Evolutionary conservation across 2,329 filamentous ascomycete species (phyloP), one percentile per base, ranked within the genome.

Genomic region (Fusarium keratoplasticum): DNA sequence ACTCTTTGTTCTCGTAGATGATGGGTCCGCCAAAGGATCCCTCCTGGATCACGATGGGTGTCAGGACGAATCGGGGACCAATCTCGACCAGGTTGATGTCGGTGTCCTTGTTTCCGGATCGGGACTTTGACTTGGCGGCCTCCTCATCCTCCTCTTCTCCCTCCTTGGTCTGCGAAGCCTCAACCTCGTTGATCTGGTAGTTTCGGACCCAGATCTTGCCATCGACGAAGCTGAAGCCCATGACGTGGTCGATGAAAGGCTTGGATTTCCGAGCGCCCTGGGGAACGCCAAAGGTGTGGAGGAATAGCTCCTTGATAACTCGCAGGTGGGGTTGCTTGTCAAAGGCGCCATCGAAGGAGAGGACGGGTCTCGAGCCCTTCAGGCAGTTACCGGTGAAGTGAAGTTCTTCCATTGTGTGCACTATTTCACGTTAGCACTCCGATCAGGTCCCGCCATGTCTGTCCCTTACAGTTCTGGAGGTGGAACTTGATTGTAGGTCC

Each of bases 1-100:
- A 99, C 82, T 98, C 93, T 88, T 95, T 96, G 87, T 98, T 98
- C 87, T 98, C 95, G 85, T 97, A 99, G 80, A 99, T 97, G 74
- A 98, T 95, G 4, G 96, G 96, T 0, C 96, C 96, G 63, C 96
- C 96, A 78, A 99, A 98, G 70, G 94, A 95, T 50, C 95, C 95
- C 82, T 99, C 96, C 77, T 97, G 91, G 76, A 98, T 98, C 66
- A 98, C 92, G 75, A 98, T 98, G 1, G 96, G 96, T 29, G 95
- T 98, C 60, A 98, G 87, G 33, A 98, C 95, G 77, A 98, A 96
- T 54, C 96, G 90, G 0, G 96, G 96, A 0, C 96, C 96, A 71
- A 99, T 97, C 84, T 99, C 96, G 2, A 98, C 91, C 27, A 99
- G 88, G 69, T 89, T 93, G 71, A 98, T 87, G 75, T 97, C 93